phyloP scores from a whole-genome alignment of 805 yeast species.

The Metschnikowia gelsemii region DNA sequence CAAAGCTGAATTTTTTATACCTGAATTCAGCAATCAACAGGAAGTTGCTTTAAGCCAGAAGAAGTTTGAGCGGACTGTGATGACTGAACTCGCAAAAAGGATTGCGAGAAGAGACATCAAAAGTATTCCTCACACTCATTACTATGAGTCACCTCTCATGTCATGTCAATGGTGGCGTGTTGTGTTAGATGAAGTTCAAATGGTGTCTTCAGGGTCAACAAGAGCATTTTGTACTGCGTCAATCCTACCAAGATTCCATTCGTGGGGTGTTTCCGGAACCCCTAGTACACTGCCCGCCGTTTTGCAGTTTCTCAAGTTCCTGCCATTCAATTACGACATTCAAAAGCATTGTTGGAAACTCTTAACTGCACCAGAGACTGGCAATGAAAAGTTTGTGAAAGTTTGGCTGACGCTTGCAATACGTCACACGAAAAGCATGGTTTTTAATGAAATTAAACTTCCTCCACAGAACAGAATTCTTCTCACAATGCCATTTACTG shows the following conservation, averaged over 20 bases:
- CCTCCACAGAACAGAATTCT: conserved; percentile 78
- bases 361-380: conserved; percentile 16
- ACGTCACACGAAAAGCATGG: conserved; percentile 84
- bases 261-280: conserved; percentile 98
- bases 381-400: conserved; percentile 31
- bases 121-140: conserved; percentile 18
- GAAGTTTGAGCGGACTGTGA: conserved; percentile 16
- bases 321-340: conserved; percentile 59
- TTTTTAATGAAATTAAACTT: conserved; percentile 67
- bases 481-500: conserved; percentile 70
- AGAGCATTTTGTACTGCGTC: conserved; percentile 80
- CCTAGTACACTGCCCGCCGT: conserved; percentile 77
- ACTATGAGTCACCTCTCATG: conserved; percentile 77
- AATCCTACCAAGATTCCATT: conserved; percentile 77
- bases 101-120: conserved; percentile 12
- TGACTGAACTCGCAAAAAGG: conserved; percentile 14
- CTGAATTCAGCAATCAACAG: conserved; percentile 6
- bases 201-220: conserved; percentile 73
- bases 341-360: conserved; percentile 43
- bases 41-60: conserved; percentile 15
- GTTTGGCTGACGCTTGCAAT: conserved; percentile 58
- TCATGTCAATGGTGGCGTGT: conserved; percentile 86
- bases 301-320: conserved; percentile 60
- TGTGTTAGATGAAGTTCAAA: conserved; percentile 90
- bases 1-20: conserved; percentile 15